phyloP scores from a whole-genome alignment of 495 filamentous ascomycete genomes.

The Lindgomyces ingoldianus region DNA sequence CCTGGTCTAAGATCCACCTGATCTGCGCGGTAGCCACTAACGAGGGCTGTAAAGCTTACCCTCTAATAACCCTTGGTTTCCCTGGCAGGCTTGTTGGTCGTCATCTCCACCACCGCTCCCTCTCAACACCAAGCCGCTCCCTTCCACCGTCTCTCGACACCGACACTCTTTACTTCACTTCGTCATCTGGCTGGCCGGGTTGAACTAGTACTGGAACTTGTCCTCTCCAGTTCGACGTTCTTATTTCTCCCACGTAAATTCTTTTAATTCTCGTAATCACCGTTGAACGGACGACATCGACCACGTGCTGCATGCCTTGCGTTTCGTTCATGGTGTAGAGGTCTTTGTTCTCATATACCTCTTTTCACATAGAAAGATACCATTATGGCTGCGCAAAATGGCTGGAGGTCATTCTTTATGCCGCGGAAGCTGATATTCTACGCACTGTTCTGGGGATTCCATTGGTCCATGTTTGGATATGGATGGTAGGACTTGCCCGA shows the following conservation, averaged over 20 bases:
- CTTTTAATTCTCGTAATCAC: slow-evolving; percentile 36
- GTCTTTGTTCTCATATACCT: not conserved
- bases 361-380: slow-evolving; percentile 4
- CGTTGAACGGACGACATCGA: slow-evolving; percentile 26
- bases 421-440: slow-evolving; percentile 64
- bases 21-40: slow-evolving; percentile 22
- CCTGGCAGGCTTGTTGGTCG: slow-evolving; percentile 22
- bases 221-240: slow-evolving; percentile 33
- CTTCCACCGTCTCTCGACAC: slow-evolving; percentile 29
- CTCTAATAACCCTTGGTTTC: slow-evolving; percentile 33
- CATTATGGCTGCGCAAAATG: slow-evolving; percentile 9
- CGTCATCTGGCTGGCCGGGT: slow-evolving; percentile 41
- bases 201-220: slow-evolving; percentile 32
- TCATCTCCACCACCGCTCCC: slow-evolving; percentile 29
- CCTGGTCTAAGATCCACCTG: slow-evolving; percentile 32
- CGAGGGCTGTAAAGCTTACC: slow-evolving; percentile 18
- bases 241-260: slow-evolving; percentile 25
- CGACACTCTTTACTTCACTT: slow-evolving; percentile 38
- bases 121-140: slow-evolving; percentile 22
- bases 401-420: slow-evolving; percentile 19
- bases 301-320: slow-evolving; percentile 18
- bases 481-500: slow-evolving; percentile 70
- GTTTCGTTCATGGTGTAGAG: slow-evolving; percentile 1
- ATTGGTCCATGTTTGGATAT: slow-evolving; percentile 76
- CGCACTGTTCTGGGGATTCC: slow-evolving; percentile 78